Evolutionary conservation across 306 rosid genomes (phyloP).

Genomic region (Citrullus amarus): DNA sequence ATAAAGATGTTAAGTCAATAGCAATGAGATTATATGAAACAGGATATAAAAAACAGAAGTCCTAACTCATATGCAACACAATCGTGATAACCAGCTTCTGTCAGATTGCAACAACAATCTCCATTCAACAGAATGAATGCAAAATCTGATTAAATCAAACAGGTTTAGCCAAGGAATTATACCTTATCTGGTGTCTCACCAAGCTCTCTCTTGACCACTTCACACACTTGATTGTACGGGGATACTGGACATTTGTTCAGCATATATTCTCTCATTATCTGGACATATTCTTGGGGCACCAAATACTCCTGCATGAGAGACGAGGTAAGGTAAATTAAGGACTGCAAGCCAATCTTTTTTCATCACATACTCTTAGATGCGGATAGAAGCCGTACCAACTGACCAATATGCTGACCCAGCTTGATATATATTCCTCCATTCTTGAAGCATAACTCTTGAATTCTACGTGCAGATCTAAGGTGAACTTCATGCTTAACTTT

Average conservation of each 20-base stretch:
- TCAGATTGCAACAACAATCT: neutral
- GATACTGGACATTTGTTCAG: slow-evolving; percentile 91
- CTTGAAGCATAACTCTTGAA: slow-evolving; percentile 73
- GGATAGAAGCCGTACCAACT: slow-evolving; percentile 47
- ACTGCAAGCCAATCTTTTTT: neutral
- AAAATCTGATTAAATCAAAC: neutral
- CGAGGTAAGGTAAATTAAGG: neutral
- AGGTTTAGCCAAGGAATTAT: slow-evolving; percentile 13
- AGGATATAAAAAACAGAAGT: neutral
- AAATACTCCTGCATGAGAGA: slow-evolving; percentile 61
- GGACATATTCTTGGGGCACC: slow-evolving; percentile 76
- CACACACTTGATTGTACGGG: slow-evolving; percentile 76
- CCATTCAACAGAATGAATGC: neutral
- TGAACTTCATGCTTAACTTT: slow-evolving; percentile 71
- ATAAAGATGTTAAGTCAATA: neutral
- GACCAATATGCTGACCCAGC: slow-evolving; percentile 94
- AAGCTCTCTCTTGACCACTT: slow-evolving; percentile 70
- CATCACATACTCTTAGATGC: neutral
- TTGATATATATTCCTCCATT: slow-evolving; percentile 95
- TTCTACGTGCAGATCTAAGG: slow-evolving; percentile 73
- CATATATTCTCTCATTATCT: slow-evolving; percentile 83
- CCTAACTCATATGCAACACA: neutral
- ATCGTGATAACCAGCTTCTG: neutral
- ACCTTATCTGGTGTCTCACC: slow-evolving; percentile 81
- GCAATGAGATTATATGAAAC: neutral